These are phyloP conservation scores for Dactylorhiza incarnata DNA, from an alignment of 106 monocot genomes.

Conservation along the genomic window DNA sequence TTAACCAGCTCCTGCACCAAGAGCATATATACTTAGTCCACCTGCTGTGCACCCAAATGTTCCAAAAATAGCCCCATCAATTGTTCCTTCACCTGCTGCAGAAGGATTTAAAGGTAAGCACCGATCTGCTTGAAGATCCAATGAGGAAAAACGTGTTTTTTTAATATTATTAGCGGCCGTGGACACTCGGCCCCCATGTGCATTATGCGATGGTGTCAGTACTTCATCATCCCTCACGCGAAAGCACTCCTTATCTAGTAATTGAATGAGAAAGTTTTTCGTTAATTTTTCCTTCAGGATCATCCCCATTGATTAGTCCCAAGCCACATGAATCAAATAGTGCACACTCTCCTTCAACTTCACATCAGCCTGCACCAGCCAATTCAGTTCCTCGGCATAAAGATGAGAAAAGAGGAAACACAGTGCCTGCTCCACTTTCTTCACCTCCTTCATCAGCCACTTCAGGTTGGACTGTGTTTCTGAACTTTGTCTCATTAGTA, in stretches of 20 bases:
- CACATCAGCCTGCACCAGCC: conserved; percentile 20
- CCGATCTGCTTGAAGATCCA: not conserved
- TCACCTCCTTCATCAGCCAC: conserved; percentile 24
- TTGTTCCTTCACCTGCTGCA: conserved; percentile 8
- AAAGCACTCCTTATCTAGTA: not conserved
- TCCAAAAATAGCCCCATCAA: conserved; percentile 12
- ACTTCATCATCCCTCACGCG: not conserved
- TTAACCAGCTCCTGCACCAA: conserved; percentile 11
- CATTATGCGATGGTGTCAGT: not conserved
- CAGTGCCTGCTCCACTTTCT: conserved; percentile 25
- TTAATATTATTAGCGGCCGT: no score
- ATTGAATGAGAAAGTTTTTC: not conserved
- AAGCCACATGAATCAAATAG: conserved; percentile 16
- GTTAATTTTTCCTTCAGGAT: conserved; percentile 24
- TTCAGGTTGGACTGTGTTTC: conserved; percentile 37
- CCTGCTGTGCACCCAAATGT: conserved; percentile 9
- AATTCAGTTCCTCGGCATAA: conserved; percentile 7
- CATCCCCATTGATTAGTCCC: conserved; percentile 42
- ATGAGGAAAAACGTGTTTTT: no score
- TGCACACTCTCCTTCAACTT: not conserved
- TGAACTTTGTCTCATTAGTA: not conserved
- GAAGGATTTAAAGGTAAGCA: conserved; percentile 6
- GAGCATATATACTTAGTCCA: conserved; percentile 1
- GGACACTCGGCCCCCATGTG: not conserved
- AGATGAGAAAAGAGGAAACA: conserved; percentile 15